A percentile compares a stretch with the other conserved stretches of the same genome.
phyloP scores from a whole-genome alignment of 768 basidiomycete genomes.

The Pisolithus orientalis region DNA sequence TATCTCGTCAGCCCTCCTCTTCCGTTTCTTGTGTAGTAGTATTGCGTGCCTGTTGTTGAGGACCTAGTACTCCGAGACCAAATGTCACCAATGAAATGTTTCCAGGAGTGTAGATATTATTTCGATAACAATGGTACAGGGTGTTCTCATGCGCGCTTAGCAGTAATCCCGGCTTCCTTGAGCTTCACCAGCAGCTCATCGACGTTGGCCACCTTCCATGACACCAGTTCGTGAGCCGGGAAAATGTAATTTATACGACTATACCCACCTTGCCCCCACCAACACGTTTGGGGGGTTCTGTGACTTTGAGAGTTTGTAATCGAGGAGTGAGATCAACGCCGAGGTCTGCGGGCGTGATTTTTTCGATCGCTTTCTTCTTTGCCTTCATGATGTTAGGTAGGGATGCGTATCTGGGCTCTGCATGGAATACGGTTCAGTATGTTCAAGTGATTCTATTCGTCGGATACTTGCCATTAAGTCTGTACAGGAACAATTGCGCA shows the following conservation, averaged over 20 bases:
- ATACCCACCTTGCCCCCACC: slow-evolving; percentile 79
- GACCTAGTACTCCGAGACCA: background rate
- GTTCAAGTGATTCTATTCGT: background rate
- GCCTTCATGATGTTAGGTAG: slow-evolving; percentile 98
- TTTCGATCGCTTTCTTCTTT: slow-evolving; percentile 97
- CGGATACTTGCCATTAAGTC: slow-evolving; percentile 59
- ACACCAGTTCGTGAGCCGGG: background rate
- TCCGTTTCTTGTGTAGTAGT: slow-evolving; percentile 10
- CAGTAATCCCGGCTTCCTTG: slow-evolving; percentile 70
- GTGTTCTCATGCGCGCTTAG: slow-evolving; percentile 15
- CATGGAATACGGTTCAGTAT: background rate
- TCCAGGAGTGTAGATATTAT: background rate
- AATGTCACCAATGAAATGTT: background rate
- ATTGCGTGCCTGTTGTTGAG: background rate
- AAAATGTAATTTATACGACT: background rate
- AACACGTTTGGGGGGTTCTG: slow-evolving; percentile 83
- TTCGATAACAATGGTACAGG: background rate
- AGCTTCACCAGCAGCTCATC: slow-evolving; percentile 87
- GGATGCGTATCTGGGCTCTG: slow-evolving; percentile 97
- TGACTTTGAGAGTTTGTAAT: slow-evolving; percentile 80
- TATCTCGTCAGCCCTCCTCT: slow-evolving; percentile 14
- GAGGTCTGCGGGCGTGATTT: slow-evolving; percentile 71
- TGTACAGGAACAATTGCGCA: slow-evolving; percentile 18
- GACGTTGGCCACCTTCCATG: slow-evolving; percentile 62
- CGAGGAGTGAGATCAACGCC: slow-evolving; percentile 78